Evolutionary conservation across 805 yeast genomes (phyloP), one percentile per base, ranked within the genome.

Genomic region (Ogataea thermomethanolica): DNA sequence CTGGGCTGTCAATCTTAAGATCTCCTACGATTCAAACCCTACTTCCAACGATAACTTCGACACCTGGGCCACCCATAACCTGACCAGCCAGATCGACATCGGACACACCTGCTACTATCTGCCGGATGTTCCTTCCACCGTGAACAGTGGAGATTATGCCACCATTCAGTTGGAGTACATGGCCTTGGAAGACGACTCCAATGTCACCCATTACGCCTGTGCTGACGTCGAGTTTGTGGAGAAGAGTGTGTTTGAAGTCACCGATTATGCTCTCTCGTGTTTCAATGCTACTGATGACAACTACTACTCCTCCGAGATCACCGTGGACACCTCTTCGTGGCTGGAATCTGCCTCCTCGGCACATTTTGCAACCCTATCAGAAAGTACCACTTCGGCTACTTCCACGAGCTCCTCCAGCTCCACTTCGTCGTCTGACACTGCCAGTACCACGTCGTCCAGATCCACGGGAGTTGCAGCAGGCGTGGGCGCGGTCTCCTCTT

Each of bases 71-170:
- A 39, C 37, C 24, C 70, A 69, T 39, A 67, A 67, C 40, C 63
- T 67, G 38, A 53, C 70, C 36, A 57, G 56, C 36, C 66, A 67
- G 46, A 49, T 69, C 33, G 66, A 62, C 49, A 63, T 66, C 28
- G 76, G 75, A 24, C 76, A 70, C 55, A 63, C 71, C 33, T 70
- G 76, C 58, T 70, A 62, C 63, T 62, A 62, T 52, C 47, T 69
- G 55, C 74, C 74, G 37, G 72, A 70, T 38, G 65, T 51, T 43
- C 69, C 72, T 34, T 58, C 64, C 13, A 38, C 48, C 26, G 54
- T 69, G 43, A 54, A 54, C 28, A 45, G 59, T 20, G 75, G 74
- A 43, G 67, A 64, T 46, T 50, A 56, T 37, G 76, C 73, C 20
- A 70, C 76, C 25, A 62, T 70, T 48, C 74, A 70, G 56, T 61